Percentiles rank a stretch among this genome's conserved stretches.
Conservation (phyloP, 805 yeast genomes). For the Wickerhamiella spandovensis region DNA sequence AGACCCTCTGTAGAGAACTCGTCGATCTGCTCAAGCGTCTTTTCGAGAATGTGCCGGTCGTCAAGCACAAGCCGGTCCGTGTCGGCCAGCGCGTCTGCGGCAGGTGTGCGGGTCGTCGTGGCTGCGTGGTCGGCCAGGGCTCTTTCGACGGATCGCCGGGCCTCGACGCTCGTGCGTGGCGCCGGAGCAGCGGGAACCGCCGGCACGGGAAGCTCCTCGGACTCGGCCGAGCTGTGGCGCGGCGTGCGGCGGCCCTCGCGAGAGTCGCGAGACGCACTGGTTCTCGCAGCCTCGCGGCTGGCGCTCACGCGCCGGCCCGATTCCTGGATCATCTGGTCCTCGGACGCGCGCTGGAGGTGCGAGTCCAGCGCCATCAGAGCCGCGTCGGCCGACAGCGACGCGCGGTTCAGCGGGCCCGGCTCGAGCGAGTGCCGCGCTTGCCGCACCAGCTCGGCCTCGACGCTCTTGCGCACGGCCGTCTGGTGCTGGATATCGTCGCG, state of each 20-base stretch:
- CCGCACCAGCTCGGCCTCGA: slow-evolving; percentile 43
- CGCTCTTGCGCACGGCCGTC: slow-evolving; percentile 49
- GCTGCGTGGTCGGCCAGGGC: slow-evolving; percentile 1
- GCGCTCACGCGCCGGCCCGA: slow-evolving; percentile 14
- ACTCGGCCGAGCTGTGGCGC: neutral
- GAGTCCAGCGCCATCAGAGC: slow-evolving; percentile 8
- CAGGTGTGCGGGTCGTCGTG: no score
- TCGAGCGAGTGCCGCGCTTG: neutral
- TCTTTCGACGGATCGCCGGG: neutral
- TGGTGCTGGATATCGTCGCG: slow-evolving; percentile 47
- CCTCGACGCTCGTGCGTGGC: neutral
- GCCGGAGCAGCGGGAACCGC: no score
- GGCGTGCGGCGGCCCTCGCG: neutral
- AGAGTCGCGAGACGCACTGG: neutral
- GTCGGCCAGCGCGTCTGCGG: neutral
- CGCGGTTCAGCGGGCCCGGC: slow-evolving; percentile 1
- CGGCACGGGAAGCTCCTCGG: no score
- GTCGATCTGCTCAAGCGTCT: slow-evolving; percentile 80
- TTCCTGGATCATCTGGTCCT: slow-evolving; percentile 15
- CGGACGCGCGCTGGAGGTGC: slow-evolving; percentile 11
- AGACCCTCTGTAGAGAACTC: slow-evolving; percentile 92
- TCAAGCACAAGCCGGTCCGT: slow-evolving; percentile 24
- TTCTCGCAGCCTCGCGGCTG: neutral
- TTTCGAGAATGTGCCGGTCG: slow-evolving; percentile 67
- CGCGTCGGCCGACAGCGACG: slow-evolving; percentile 3